Evolutionary conservation across 345 rosid genomes (phyloP).

Genomic region (Eucalyptus grandis): DNA sequence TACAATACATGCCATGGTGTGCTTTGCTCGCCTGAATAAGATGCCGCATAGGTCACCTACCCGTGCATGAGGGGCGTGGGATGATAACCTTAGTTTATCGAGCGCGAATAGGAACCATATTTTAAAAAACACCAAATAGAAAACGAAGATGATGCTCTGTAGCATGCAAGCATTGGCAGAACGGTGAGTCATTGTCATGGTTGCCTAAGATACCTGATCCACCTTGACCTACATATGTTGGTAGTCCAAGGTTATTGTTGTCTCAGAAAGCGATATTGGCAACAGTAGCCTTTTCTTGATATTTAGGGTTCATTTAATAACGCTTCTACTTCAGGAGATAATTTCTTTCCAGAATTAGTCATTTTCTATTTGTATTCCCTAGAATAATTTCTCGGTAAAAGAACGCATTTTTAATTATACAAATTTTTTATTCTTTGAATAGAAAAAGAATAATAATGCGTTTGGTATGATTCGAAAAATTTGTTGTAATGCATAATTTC

Average conservation of each 20-base stretch:
- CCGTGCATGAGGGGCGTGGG: background rate
- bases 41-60: background rate
- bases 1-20: background rate
- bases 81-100: background rate
- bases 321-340: fast-evolving
- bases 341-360: fast-evolving
- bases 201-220: background rate
- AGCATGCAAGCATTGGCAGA: background rate
- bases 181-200: background rate
- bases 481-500: fast-evolving
- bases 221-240: background rate
- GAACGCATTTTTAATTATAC: fast-evolving
- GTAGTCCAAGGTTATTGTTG: background rate
- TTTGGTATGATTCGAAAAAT: fast-evolving
- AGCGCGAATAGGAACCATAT: background rate
- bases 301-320: fast-evolving
- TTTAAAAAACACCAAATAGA: background rate
- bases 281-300: background rate
- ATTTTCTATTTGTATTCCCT: no score
- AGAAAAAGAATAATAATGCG: fast-evolving
- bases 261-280: background rate
- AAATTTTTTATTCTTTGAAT: fast-evolving
- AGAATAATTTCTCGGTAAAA: fast-evolving
- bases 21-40: background rate
- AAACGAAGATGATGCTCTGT: background rate